phyloP scores from a whole-genome alignment of 345 rosid genomes.

The Streptanthus diversifolius region DNA sequence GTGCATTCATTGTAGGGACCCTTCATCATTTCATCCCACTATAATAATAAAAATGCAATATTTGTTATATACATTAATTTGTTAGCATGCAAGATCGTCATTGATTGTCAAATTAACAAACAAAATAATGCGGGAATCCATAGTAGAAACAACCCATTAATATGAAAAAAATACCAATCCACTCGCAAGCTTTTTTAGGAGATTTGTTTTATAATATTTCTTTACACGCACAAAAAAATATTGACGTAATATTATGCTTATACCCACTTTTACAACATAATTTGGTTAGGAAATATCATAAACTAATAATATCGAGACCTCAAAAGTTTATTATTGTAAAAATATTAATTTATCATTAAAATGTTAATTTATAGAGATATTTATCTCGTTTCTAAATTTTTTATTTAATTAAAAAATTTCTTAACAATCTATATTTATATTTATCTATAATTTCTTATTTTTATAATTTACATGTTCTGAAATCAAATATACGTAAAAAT shows the following conservation, averaged over 20 bases:
- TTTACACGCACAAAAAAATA: neutral
- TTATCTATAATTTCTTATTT: no score
- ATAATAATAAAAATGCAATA: neutral
- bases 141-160: neutral
- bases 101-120: neutral
- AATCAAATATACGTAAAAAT: no score
- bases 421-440: no score
- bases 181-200: neutral
- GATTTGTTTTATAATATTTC: neutral
- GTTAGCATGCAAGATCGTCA: neutral
- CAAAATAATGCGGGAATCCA: neutral
- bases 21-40: neutral
- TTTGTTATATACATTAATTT: neutral
- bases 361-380: no score
- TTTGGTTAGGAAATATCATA: no score
- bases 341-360: no score
- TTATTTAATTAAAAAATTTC: no score
- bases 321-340: no score
- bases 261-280: neutral
- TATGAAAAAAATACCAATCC: neutral
- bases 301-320: no score
- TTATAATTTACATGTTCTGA: no score
- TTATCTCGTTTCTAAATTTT: no score
- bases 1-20: conserved; percentile 2
- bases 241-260: no score